phyloP scores from a whole-genome alignment of 2,329 filamentous ascomycete species.

The Epichloe elymi region DNA sequence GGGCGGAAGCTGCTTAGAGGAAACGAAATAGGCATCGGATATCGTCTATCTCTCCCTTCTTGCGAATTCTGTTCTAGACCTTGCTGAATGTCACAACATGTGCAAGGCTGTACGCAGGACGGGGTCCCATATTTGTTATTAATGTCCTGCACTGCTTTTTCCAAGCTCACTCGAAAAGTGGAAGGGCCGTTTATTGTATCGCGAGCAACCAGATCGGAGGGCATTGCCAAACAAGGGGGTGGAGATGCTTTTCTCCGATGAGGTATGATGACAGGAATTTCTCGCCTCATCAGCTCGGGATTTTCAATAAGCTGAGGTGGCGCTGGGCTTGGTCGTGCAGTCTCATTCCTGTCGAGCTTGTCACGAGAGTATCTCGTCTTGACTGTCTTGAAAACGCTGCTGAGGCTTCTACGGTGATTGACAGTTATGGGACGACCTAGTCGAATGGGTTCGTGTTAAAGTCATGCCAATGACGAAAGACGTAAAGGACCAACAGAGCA shows the following conservation, averaged over 20 bases:
- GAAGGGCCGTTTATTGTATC: slow-evolving; percentile 9
- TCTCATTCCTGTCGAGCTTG: slow-evolving; percentile 8
- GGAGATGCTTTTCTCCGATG: slow-evolving; percentile 2
- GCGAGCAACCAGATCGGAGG: slow-evolving; percentile 14
- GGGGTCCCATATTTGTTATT: slow-evolving; percentile 14
- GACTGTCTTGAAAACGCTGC: slow-evolving; percentile 17
- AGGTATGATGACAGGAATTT: neutral
- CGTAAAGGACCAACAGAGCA: neutral
- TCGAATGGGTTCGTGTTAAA: neutral
- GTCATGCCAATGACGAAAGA: neutral
- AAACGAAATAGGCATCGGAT: neutral
- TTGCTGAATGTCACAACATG: neutral
- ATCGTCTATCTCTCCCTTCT: neutral
- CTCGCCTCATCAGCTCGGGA: neutral
- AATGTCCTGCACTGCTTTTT: slow-evolving; percentile 18
- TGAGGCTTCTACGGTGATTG: slow-evolving; percentile 16
- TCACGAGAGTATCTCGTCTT: slow-evolving; percentile 15
- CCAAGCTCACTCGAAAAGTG: slow-evolving; percentile 17
- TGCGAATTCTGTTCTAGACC: neutral
- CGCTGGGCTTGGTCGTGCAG: neutral
- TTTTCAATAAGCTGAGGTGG: neutral
- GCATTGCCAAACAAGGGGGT: slow-evolving; percentile 19
- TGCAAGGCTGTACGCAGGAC: slow-evolving; percentile 2
- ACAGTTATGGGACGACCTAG: slow-evolving; percentile 4
- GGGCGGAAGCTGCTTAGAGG: slow-evolving; percentile 7